Conservation (phyloP, 1,139 yeast species). For the Debaryomycetaceae sp. region DNA sequence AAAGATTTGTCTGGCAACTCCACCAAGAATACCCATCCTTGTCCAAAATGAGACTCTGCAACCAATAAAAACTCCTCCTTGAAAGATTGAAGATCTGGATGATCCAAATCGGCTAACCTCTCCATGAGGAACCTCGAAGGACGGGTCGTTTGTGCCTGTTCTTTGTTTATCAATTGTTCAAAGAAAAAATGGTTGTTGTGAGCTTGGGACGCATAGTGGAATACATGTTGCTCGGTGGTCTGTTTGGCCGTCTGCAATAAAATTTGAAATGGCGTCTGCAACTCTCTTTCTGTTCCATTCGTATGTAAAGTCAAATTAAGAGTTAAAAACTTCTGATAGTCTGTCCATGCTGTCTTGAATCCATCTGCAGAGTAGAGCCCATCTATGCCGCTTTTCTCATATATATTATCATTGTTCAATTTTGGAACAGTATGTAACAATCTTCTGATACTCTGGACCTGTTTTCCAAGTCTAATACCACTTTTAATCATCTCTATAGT, state of each 20-base stretch:
- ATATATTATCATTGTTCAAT: conserved; percentile 41
- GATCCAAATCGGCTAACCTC: conserved; percentile 37
- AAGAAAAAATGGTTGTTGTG: conserved; percentile 91
- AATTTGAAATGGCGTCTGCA: conserved; percentile 74
- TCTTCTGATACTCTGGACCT: conserved; percentile 17
- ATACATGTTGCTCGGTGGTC: conserved; percentile 65
- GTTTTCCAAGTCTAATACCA: conserved; percentile 3
- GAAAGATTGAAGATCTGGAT: conserved; percentile 48
- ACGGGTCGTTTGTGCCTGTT: conserved; percentile 31
- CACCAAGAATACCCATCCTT: conserved; percentile 88
- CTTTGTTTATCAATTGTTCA: conserved; percentile 52
- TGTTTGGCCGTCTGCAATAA: conserved; percentile 69
- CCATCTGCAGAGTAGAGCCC: conserved; percentile 72
- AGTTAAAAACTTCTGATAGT: conserved; percentile 70
- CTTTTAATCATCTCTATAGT: conserved; percentile 3
- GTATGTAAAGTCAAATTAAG: conserved; percentile 71
- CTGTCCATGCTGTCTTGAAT: conserved; percentile 72
- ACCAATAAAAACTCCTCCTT: conserved; percentile 50
- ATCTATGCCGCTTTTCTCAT: conserved; percentile 54
- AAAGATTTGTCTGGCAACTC: conserved; percentile 70
- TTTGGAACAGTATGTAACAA: conserved; percentile 65
- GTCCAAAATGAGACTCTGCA: conserved; percentile 58
- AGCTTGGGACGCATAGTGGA: conserved; percentile 87
- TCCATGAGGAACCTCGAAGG: conserved; percentile 51
- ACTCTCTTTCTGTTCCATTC: conserved; percentile 76